Conservation (phyloP, 148 eudicot species). For the Polygonum aviculare region DNA sequence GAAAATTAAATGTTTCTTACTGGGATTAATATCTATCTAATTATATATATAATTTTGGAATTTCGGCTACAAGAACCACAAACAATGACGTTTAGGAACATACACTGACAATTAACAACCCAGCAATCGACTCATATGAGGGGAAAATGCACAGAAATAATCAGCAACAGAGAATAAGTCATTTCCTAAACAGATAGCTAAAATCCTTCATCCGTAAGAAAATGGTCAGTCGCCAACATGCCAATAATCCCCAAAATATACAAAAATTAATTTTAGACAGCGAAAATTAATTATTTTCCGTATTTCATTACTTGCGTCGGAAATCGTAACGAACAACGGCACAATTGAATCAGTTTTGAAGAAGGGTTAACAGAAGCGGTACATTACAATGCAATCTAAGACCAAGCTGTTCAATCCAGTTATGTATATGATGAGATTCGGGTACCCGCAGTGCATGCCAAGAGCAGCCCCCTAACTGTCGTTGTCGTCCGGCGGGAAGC, state of each 20-base stretch:
- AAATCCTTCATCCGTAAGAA: neutral
- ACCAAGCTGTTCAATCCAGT: neutral
- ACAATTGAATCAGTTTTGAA: neutral
- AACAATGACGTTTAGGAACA: neutral
- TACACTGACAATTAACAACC: neutral
- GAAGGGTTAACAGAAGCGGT: slow-evolving; percentile 1
- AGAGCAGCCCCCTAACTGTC: neutral
- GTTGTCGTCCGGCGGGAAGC: neutral
- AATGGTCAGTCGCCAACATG: neutral
- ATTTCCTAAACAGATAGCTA: neutral
- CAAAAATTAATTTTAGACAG: neutral
- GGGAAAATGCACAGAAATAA: neutral
- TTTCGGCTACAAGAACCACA: neutral
- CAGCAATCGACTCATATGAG: neutral
- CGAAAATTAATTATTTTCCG: neutral
- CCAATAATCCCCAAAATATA: neutral
- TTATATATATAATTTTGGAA: neutral
- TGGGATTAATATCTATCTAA: neutral
- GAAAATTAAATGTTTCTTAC: neutral
- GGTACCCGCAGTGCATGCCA: neutral
- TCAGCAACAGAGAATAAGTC: neutral
- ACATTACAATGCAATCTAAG: neutral
- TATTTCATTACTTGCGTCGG: neutral
- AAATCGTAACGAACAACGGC: neutral
- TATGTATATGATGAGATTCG: neutral